Evolutionary conservation across 1,139 yeast genomes (phyloP).

Genomic region (Pichia sp.): DNA sequence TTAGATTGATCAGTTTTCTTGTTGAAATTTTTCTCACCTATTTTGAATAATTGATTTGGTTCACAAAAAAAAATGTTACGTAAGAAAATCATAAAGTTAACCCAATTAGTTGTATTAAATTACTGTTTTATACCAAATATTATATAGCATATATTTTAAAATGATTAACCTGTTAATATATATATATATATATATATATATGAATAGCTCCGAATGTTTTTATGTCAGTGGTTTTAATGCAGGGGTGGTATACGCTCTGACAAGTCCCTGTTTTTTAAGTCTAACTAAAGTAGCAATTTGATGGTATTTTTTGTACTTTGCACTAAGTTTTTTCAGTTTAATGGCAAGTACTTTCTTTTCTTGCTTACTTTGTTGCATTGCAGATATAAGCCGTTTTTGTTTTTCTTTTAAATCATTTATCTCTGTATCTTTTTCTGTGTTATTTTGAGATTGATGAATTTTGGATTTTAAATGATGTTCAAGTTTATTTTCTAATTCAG

Average conservation of each 20-base stretch:
- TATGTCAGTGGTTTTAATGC: conserved; percentile 9
- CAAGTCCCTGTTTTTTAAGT: conserved; percentile 12
- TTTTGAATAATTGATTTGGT: too few species aligned
- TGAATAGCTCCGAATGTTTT: too few species aligned
- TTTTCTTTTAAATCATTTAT: neutral
- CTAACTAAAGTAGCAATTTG: conserved; percentile 10
- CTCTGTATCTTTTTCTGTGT: neutral
- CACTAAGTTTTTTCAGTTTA: neutral
- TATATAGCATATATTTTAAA: neutral
- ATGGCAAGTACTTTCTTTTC: neutral
- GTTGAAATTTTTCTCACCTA: neutral
- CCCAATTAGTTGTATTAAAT: too few species aligned
- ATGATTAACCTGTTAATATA: neutral
- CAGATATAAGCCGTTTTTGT: neutral
- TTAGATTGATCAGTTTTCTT: neutral
- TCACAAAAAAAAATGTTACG: neutral
- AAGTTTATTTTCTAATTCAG: too few species aligned
- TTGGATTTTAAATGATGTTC: too few species aligned
- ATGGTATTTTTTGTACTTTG: conserved; percentile 8
- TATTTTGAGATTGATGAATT: too few species aligned
- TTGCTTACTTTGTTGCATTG: conserved; percentile 1
- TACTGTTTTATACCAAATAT: neutral
- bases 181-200: neutral
- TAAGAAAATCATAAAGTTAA: too few species aligned
- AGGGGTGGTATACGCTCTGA: conserved; percentile 8